Base-by-base conservation (phyloP, 2,329 filamentous ascomycete genomes). In the Aspergillus jensenii region DNA sequence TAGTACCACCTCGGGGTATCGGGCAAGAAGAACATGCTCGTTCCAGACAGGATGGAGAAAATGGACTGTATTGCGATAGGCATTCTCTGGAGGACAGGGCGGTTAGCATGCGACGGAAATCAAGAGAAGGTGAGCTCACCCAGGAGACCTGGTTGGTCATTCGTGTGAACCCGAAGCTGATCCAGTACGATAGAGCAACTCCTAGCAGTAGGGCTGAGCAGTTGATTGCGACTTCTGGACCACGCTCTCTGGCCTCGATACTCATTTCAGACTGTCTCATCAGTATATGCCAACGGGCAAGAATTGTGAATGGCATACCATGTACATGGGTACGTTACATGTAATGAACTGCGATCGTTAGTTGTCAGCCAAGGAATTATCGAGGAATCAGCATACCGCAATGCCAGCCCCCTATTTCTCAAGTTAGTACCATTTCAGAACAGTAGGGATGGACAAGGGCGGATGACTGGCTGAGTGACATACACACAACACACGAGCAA, bases 1-100 rank as follows among this genome's bases (percentile, higher is more conserved):
- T 72, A 73, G 55, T 73, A 73, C 70, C 68, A 74, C 52, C 69
- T 58, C 11, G 71, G 71, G 1, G 69, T 71, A 40, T 73, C 69
- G 1, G 71, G 72, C 3, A 68, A 59, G 33, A 62, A 58, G 2
- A 65, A 59, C 50, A 72, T 63, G 5, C 63, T 40, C 14, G 52
- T 50, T 1, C 62, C 65, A 3, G 71, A 70, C 14, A 72, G 59
- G 33, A 71, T 64, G 1, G 67, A 67, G 52, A 74, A 72, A 59
- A 68, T 60, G 12, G 56, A 53, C 59, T 74, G 72, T 19, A 74
- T 59, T 6, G 67, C 69, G 23, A 74, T 62, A 19, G 43, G 43
- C 17, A 21, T 25, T 14, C 43, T 19, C 43, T 25, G 25, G 43
- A 25, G 17, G 6, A 12, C 27, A 6, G 51, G 68, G 43, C 14